A percentile compares a stretch with the other conserved stretches of the same genome.
Evolutionary conservation across 2,329 filamentous ascomycete genomes (phyloP).

Genomic region (Alternaria sp.): DNA sequence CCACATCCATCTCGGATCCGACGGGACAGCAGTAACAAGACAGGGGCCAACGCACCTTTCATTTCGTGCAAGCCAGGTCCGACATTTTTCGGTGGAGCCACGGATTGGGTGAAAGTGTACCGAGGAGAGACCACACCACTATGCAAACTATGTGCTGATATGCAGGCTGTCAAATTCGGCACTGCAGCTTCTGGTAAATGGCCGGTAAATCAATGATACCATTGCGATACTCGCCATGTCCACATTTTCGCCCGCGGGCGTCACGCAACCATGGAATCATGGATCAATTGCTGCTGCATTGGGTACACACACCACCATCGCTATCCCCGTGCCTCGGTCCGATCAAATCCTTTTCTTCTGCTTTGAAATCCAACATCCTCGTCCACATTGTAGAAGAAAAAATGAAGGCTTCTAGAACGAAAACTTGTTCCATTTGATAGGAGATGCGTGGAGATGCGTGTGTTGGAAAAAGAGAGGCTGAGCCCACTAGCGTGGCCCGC

Average conservation of each 20-base stretch:
- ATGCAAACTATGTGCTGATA: neutral
- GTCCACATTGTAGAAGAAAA: neutral
- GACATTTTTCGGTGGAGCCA: slow-evolving; percentile 5
- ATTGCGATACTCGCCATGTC: neutral
- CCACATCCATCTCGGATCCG: neutral
- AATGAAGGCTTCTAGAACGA: neutral
- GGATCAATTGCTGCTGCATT: neutral
- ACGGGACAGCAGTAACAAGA: slow-evolving; percentile 3
- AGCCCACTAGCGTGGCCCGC: neutral
- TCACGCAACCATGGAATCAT: slow-evolving; percentile 5
- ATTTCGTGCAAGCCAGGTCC: neutral
- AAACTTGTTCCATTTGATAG: neutral
- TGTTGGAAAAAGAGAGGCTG: neutral
- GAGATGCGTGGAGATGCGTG: neutral
- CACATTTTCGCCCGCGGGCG: neutral
- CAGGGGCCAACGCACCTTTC: slow-evolving; percentile 5
- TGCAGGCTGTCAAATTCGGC: neutral
- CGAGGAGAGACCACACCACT: neutral
- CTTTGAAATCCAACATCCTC: neutral
- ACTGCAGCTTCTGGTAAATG: neutral
- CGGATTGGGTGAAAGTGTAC: neutral
- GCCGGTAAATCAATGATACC: neutral
- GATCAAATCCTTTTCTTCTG: neutral
- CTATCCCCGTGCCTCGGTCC: slow-evolving; percentile 7
- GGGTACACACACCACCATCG: neutral